Percentiles rank a stretch among this genome's conserved stretches.
These are phyloP conservation scores for Ceratocystis cacaofunesta DNA, from an alignment of 2,329 filamentous ascomycete genomes.

Conservation along the genomic window DNA sequence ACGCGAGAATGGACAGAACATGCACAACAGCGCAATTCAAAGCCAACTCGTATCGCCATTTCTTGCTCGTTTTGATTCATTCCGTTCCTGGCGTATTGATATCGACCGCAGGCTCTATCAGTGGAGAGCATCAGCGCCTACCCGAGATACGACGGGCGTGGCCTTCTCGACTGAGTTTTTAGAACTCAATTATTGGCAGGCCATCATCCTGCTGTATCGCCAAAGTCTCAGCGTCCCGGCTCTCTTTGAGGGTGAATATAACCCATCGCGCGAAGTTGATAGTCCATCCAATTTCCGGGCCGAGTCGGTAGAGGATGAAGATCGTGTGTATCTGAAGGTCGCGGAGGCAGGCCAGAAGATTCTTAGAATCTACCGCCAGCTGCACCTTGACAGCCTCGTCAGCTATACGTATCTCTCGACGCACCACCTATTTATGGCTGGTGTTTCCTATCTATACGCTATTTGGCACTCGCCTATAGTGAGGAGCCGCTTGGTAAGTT, in stretches of 20 bases:
- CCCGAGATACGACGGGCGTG: conserved; percentile 65
- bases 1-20: conserved; percentile 48
- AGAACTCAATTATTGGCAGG: conserved; percentile 95
- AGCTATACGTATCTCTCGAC: conserved; percentile 95
- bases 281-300: conserved; percentile 43
- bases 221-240: conserved; percentile 78
- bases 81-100: conserved; percentile 75
- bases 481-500: conserved; percentile 66
- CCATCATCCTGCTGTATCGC: conserved; percentile 86
- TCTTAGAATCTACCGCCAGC: conserved; percentile 72
- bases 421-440: conserved; percentile 94
- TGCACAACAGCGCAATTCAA: conserved; percentile 57
- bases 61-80: conserved; percentile 66
- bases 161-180: conserved; percentile 80
- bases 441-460: conserved; percentile 88
- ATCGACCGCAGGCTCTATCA: conserved; percentile 70
- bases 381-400: conserved; percentile 75
- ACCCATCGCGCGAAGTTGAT: conserved; percentile 48
- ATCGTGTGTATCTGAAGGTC: conserved; percentile 83
- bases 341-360: conserved; percentile 92
- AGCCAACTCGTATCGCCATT: conserved; percentile 72
- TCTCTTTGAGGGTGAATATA: conserved; percentile 66
- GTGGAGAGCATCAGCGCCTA: conserved; percentile 76
- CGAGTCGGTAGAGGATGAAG: conserved; percentile 66
- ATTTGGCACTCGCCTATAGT: conserved; percentile 93